Evolutionary conservation across 805 yeast genomes (phyloP).

Genomic region (Trichomonascus vanleenenianus): DNA sequence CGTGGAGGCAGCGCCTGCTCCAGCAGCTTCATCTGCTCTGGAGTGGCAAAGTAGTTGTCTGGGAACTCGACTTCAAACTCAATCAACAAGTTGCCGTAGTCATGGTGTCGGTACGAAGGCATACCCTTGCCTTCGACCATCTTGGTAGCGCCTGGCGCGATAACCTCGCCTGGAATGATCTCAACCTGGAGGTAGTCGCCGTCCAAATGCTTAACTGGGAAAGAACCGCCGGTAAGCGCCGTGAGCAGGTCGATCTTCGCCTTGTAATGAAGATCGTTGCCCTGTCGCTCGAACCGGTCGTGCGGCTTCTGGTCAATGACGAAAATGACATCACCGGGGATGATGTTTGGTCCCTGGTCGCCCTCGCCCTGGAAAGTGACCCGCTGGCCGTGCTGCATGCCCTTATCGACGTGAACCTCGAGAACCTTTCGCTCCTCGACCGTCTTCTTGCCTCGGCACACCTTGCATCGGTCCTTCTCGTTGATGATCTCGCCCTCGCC

Average conservation of each 20-base stretch:
- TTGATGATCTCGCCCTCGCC: constrained; percentile 88
- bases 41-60: constrained; percentile 51
- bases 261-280: constrained; percentile 76
- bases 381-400: constrained; percentile 92
- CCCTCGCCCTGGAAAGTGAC: constrained; percentile 92
- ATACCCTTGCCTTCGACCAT: constrained; percentile 91
- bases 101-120: constrained; percentile 89
- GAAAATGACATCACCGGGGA: constrained; percentile 95
- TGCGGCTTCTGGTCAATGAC: constrained; percentile 88
- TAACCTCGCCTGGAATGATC: constrained; percentile 87
- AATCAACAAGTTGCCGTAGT: constrained; percentile 78
- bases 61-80: constrained; percentile 92
- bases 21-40: constrained; percentile 64
- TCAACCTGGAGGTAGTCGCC: constrained; percentile 84
- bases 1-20: constrained; percentile 78
- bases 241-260: constrained; percentile 87
- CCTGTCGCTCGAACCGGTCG: constrained; percentile 74
- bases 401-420: constrained; percentile 92
- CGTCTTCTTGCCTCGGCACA: constrained; percentile 85
- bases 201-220: constrained; percentile 80
- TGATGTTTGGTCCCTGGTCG: constrained; percentile 89
- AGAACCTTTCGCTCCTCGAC: constrained; percentile 81
- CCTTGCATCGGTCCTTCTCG: constrained; percentile 79
- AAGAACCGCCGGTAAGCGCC: constrained; percentile 93
- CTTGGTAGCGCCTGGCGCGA: constrained; percentile 74